These are phyloP conservation scores for Vitis amurensis DNA, from an alignment of 164 flowering plant genomes.

Conservation along the genomic window DNA sequence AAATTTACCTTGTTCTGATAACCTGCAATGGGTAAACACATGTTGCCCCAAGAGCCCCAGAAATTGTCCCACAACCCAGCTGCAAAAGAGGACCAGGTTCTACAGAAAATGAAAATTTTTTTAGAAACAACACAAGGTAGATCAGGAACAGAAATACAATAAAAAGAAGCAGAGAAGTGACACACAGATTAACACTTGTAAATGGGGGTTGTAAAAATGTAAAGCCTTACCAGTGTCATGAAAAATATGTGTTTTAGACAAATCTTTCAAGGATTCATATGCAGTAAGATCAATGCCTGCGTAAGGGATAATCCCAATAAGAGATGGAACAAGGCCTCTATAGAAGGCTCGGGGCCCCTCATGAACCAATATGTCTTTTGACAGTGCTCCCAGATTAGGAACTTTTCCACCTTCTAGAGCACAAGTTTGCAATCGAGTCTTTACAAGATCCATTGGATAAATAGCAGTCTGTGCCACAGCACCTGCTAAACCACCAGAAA, in stretches of 20 bases:
- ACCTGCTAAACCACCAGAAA: constrained; percentile 22
- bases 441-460: constrained; percentile 23
- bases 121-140: background rate
- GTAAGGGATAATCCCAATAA: constrained; percentile 23
- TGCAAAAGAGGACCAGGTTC: constrained; percentile 64
- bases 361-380: constrained; percentile 21
- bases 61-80: constrained; percentile 88
- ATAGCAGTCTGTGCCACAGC: constrained; percentile 22
- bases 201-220: background rate
- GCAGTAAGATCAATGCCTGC: constrained; percentile 27
- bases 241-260: constrained; percentile 16
- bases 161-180: background rate
- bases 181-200: background rate
- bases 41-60: constrained; percentile 95
- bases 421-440: constrained; percentile 21
- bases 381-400: constrained; percentile 11
- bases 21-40: constrained; percentile 99
- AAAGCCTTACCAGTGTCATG: constrained; percentile 10
- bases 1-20: constrained; percentile 79
- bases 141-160: background rate
- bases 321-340: constrained; percentile 21
- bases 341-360: constrained; percentile 24
- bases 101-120: background rate
- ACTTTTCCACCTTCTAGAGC: constrained; percentile 14
- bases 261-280: constrained; percentile 20